Conservation (phyloP, 2,329 filamentous ascomycete species). For the Torrubiellomyces zombiae region DNA sequence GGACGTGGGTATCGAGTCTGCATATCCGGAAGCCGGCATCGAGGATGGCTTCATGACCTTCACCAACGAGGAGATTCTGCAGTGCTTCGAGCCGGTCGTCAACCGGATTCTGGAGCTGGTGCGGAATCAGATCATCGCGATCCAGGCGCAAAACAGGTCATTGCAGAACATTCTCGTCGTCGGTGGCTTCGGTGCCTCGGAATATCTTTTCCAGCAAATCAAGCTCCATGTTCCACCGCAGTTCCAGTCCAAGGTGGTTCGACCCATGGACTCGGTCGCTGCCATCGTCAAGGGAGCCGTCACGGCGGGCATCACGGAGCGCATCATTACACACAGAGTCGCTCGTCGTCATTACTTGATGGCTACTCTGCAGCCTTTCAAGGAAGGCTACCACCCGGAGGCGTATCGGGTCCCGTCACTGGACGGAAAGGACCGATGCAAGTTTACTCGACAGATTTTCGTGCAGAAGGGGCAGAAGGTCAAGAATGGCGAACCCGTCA, state of each 20-base stretch:
- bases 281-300: constrained; percentile 98
- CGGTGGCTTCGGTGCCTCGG: constrained; percentile 93
- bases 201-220: constrained; percentile 99
- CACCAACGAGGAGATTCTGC: constrained; percentile 95
- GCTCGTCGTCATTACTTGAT: constrained; percentile 97
- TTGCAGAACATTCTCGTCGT: constrained; percentile 95
- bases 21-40: constrained; percentile 93
- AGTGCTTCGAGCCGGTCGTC: constrained; percentile 97
- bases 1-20: constrained; percentile 94
- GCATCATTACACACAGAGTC: constrained; percentile 91
- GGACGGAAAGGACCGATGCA: constrained; percentile 95
- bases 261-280: constrained; percentile 96
- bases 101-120: constrained; percentile 94
- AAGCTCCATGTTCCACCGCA: constrained; percentile 95
- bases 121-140: constrained; percentile 95
- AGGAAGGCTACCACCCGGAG: constrained; percentile 95
- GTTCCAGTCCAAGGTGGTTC: constrained; percentile 95
- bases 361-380: constrained; percentile 96
- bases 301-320: constrained; percentile 92
- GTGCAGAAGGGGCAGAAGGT: constrained; percentile 97
- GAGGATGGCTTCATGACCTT: constrained; percentile 99
- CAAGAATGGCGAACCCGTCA: constrained; percentile 97
- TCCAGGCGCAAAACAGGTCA: constrained; percentile 87
- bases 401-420: constrained; percentile 93
- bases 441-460: constrained; percentile 96